Percentiles rank a stretch among this genome's conserved stretches.
phyloP scores from a whole-genome alignment of 306 rosid genomes.

The Mucuna pruriens region DNA sequence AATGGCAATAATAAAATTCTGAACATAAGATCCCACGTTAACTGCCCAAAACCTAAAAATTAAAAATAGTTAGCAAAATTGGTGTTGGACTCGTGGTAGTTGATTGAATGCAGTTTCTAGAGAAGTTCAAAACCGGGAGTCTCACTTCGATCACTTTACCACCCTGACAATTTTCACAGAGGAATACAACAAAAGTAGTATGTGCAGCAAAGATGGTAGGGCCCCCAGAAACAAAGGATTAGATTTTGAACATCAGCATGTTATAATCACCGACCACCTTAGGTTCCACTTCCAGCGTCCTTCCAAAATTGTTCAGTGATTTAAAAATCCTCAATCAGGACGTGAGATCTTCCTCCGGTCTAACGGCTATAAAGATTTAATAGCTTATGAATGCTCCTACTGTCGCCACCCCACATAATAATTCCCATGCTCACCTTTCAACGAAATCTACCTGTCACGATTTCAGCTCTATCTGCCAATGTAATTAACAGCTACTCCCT shows the following conservation, averaged over 20 bases:
- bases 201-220: not conserved
- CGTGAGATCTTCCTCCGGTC: slow-evolving; percentile 6
- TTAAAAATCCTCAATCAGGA: slow-evolving; percentile 3
- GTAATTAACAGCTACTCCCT: slow-evolving; percentile 27
- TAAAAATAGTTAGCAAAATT: not conserved
- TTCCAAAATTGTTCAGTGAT: slow-evolving; percentile 26
- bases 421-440: slow-evolving; percentile 27
- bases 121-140: slow-evolving; percentile 1
- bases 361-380: slow-evolving; percentile 18
- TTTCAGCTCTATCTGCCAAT: slow-evolving; percentile 1
- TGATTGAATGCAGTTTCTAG: slow-evolving; percentile 31
- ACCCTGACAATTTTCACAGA: slow-evolving; percentile 2
- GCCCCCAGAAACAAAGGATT: slow-evolving; percentile 27
- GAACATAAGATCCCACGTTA: too few relatives aligned
- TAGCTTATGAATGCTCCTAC: slow-evolving; percentile 24
- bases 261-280: slow-evolving; percentile 10
- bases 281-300: slow-evolving; percentile 42
- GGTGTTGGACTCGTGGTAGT: not conserved
- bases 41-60: too few relatives aligned
- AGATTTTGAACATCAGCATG: not conserved
- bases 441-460: slow-evolving; percentile 1
- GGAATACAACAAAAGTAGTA: not conserved
- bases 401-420: slow-evolving; percentile 8
- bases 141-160: not conserved
- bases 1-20: too few relatives aligned